Percentiles rank a stretch among this genome's conserved stretches.
These are phyloP conservation scores for Ascomycota sp. DNA, from an alignment of 2,329 filamentous ascomycete species.

Conservation along the genomic window DNA sequence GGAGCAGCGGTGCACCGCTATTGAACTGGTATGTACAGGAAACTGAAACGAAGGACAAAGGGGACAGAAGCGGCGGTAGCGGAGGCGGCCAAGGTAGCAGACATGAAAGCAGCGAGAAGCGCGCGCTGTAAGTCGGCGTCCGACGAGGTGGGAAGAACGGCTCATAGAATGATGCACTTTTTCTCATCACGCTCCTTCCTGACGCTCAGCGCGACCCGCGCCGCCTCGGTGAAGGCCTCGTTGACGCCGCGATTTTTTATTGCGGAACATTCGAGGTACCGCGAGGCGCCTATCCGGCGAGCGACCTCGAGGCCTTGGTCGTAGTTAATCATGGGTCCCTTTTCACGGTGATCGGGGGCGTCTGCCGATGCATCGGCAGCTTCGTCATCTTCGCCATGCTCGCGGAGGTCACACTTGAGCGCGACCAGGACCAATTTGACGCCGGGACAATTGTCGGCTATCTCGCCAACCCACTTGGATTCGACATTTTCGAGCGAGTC, in stretches of 20 bases:
- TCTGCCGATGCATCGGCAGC: constrained; percentile 22
- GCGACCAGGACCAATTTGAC: constrained; percentile 90
- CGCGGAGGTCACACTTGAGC: constrained; percentile 86
- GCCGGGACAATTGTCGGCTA: constrained; percentile 87
- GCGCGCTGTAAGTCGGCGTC: too few species aligned
- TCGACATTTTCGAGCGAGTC: constrained; percentile 96
- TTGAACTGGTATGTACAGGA: background rate
- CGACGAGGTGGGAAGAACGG: background rate
- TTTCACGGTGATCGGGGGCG: constrained; percentile 26
- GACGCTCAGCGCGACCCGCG: constrained; percentile 66
- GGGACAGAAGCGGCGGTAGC: too few species aligned
- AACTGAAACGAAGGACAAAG: background rate
- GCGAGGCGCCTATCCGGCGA: constrained; percentile 70
- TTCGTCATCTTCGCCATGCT: constrained; percentile 50
- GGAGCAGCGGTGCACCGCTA: background rate
- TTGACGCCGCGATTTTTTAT: constrained; percentile 97
- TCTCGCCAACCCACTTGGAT: constrained; percentile 95
- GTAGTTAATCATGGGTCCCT: constrained; percentile 63
- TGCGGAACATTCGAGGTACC: constrained; percentile 94
- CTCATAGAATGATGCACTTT: constrained; percentile 37
- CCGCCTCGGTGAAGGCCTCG: constrained; percentile 94
- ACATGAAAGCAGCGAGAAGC: too few species aligned
- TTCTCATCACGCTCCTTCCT: constrained; percentile 40
- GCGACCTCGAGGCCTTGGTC: constrained; percentile 80
- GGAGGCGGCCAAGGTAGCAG: too few species aligned